Conservation (phyloP, 805 yeast genomes). For the Metschnikowia henanensis region DNA sequence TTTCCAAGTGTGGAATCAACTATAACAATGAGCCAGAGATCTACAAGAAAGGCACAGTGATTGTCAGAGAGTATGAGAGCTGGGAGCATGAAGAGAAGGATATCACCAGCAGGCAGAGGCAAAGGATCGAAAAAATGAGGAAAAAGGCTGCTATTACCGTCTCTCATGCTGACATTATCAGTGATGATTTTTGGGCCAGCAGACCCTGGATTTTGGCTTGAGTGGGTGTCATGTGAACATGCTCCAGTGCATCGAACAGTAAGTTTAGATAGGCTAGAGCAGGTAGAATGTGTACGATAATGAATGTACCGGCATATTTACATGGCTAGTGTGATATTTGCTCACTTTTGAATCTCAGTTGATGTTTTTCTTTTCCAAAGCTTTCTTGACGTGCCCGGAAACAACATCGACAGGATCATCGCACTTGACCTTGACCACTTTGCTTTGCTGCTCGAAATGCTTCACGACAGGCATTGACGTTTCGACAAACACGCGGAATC, state of each 20-base stretch:
- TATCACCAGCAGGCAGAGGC: slow-evolving; percentile 45
- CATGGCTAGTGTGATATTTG: background rate
- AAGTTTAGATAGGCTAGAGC: too few species aligned
- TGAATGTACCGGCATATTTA: background rate
- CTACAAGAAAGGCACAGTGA: slow-evolving; percentile 78
- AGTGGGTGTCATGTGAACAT: background rate
- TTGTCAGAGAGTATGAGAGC: slow-evolving; percentile 48
- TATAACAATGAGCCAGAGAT: slow-evolving; percentile 90
- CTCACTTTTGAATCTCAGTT: slow-evolving; percentile 5
- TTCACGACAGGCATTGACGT: slow-evolving; percentile 95
- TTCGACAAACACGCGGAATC: slow-evolving; percentile 82
- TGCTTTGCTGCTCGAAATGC: slow-evolving; percentile 67
- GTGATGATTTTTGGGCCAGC: slow-evolving; percentile 60
- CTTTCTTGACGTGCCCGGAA: slow-evolving; percentile 63
- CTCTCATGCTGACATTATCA: slow-evolving; percentile 62
- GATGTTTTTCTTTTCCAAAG: slow-evolving; percentile 48
- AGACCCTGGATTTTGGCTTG: slow-evolving; percentile 35
- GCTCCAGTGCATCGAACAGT: too few species aligned
- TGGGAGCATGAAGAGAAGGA: slow-evolving; percentile 16
- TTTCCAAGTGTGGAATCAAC: slow-evolving; percentile 74
- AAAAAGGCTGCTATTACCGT: slow-evolving; percentile 46
- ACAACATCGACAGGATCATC: slow-evolving; percentile 81
- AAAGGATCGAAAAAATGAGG: slow-evolving; percentile 48
- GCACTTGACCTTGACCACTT: slow-evolving; percentile 78
- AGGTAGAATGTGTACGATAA: too few species aligned